Base-by-base conservation (phyloP, 2,329 filamentous ascomycete species). In the Cladosporium sp. region DNA sequence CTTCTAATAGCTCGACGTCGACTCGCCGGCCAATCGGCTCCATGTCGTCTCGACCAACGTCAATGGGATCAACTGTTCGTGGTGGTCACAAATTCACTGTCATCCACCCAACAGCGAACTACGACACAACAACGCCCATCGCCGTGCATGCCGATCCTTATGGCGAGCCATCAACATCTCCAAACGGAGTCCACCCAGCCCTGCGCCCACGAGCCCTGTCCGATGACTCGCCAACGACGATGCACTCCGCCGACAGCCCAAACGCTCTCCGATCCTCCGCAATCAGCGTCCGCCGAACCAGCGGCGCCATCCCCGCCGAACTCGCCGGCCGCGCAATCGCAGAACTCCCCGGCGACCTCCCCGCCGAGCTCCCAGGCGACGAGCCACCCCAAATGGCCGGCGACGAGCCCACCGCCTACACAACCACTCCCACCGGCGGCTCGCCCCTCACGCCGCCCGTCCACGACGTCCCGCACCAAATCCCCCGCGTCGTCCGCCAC, bases 391-490 rank as follows among this genome's bases (percentile, higher is more conserved):
- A 53, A 16, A 41, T 53, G 50, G 50, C 43, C 6, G 50, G 44
- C 37, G 37, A 46, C 28, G 50, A 46, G 9, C 43, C 50, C 3
- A 43, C 50, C 19, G n/a, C 32, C 28, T 53, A 53, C 13, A 42
- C 41, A 11, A 46, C 37, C 16, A 22, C 50, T 31, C 44, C 50
- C 4, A 13, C 43, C 11, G 44, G 38, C 11, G 37, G 35, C n/a
- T 53, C 50, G 18, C 50, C 50, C 19, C 32, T 53, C 5, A 53
- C 50, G n/a, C 50, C 50, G n/a, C 50, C 50, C 6, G 42, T 31
- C 3, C 31, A 53, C 22, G 43, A 42, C 16, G 9, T 50, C 11
- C 31, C 48, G 11, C 38, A 37, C 3, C 48, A 50, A 2, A 38
- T 35, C 11, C 48, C 48, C 8, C 40, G 48, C 34, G 48, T 50